Evolutionary conservation across 805 yeast genomes (phyloP), one percentile per base, ranked within the genome.

Genomic region (Jamesozyma piceae): DNA sequence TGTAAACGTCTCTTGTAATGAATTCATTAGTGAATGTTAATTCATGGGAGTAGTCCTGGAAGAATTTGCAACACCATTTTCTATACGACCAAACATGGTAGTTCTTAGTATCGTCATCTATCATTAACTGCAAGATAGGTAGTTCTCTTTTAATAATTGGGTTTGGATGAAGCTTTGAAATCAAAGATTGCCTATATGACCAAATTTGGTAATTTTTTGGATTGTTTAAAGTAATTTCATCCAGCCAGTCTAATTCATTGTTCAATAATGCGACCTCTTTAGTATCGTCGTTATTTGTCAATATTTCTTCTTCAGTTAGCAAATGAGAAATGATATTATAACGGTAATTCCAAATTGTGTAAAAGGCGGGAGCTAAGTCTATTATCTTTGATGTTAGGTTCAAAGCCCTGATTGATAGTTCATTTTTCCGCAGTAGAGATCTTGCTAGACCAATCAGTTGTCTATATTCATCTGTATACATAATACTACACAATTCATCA

Each of bases 181-280:
- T 64, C 8, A 90, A 57, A 28, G 78, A 66, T 54, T 82, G 89
- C 43, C 97, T 74, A 57, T 90, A 89, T 53, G 89, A 85, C 97
- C 97, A 92, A n/a, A 90, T 82, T 62, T 92, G 98, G 64, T 92
- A 92, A 66, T 89, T 90, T 61, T 92, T 92, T 33, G 89, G 82
- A 59, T 83, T 82, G 11, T 73, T 78, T 38, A 82, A 56, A 0
- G 95, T 89, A 29, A 85, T 65, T 28, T 69, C 69, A 53, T 85
- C 92, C 48, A 87, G 72, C 95, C 95, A 87, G 31, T 75, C 75
- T 31, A 87, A 67, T 55, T 90, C 95, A 14, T 68, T 64, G 13
- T 65, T 52, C 20, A 68, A 41, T 14, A 39, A 24, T 22, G 11
- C 29, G 2, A 14, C 30, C 2, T 21, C 29, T 19, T 17, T 37